Base-by-base conservation (phyloP, 2,329 filamentous ascomycete species). In the Colletotrichum sp. region DNA sequence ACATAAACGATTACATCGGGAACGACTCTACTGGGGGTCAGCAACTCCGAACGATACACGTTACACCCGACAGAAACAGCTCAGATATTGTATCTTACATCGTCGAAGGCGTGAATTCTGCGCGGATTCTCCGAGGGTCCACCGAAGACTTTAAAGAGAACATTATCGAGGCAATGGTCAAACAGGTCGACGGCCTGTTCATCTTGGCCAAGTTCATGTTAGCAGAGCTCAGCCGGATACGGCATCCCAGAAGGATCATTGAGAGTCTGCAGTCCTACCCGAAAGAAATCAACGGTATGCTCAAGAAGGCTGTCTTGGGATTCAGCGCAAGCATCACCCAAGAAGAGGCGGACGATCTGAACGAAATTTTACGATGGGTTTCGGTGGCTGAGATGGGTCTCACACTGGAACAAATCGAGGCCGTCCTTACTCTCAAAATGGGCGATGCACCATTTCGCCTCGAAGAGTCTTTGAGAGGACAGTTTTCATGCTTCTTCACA, bases 141-240 rank as follows among this genome's bases (percentile, higher is more conserved):
- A 78, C 79, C 7, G 74, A 77, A 3, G 78, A 83, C 34, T 82
- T 88, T 76, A 81, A 84, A 74, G 77, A 83, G 16, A 82, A 85
- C 36, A 83, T 89, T 6, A 82, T 87, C 4, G 79, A 84, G 4
- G 84, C 83, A 9, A 83, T 89, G 79, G 82, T 83, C 6, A 82
- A 82, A 8, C 85, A 86, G 25, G 87, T 87, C 1, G 85, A 88
- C 25, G 88, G 88, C 0, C 83, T 89, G 22, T 89, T 89, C 77
- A 87, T 89, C 25, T 83, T 88, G 62, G 88, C 88, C 63, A 86
- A 88, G 71, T 86, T 89, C 61, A 89, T 89, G 88, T 72, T 91
- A 5, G 86, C 86, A 7, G 89, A 91, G 65, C 81, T 89, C 5
- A 85, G 83, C 27, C 85, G 86, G 36, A 85, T 89, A 72, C 82